A percentile compares a stretch with the other conserved stretches of the same genome.
Conservation (phyloP, 768 basidiomycete genomes). For the Macrolepiota dolichaula region DNA sequence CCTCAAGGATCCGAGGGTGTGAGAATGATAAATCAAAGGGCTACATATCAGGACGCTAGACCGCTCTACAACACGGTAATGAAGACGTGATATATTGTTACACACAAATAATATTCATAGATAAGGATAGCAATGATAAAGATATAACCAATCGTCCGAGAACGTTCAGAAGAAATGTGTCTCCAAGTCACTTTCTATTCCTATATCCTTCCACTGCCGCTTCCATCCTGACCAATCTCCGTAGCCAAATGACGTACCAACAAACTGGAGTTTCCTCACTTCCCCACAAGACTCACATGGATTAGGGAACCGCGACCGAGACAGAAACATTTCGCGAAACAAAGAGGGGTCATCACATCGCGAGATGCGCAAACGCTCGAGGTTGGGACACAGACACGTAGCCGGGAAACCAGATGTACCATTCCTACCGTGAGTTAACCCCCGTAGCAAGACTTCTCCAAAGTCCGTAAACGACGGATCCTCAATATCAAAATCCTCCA, state of each 20-base stretch:
- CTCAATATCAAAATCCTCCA: not conserved
- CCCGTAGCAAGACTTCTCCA: not conserved
- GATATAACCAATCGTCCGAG: not conserved
- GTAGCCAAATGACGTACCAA: not conserved
- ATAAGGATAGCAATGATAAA: not conserved
- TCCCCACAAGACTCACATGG: not conserved
- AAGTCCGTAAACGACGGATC: not conserved
- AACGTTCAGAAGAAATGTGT: not conserved
- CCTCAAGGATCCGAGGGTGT: too few species aligned
- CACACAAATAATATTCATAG: too few species aligned
- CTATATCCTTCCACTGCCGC: not conserved
- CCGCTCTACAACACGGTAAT: too few species aligned
- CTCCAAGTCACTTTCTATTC: not conserved
- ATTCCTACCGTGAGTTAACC: not conserved
- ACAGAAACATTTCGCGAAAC: conserved; percentile 1
- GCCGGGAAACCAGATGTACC: too few species aligned
- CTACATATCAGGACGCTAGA: too few species aligned
- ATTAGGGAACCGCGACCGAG: not conserved
- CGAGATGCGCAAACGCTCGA: not conserved
- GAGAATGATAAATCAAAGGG: too few species aligned
- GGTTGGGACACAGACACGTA: conserved; percentile 2
- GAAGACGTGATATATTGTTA: too few species aligned
- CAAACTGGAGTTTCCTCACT: conserved; percentile 1
- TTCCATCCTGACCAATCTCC: not conserved
- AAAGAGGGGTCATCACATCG: not conserved